Evolutionary conservation across 768 basidiomycete genomes (phyloP), one percentile per base, ranked within the genome.

Genomic region (Tricholoma saponaceum): DNA sequence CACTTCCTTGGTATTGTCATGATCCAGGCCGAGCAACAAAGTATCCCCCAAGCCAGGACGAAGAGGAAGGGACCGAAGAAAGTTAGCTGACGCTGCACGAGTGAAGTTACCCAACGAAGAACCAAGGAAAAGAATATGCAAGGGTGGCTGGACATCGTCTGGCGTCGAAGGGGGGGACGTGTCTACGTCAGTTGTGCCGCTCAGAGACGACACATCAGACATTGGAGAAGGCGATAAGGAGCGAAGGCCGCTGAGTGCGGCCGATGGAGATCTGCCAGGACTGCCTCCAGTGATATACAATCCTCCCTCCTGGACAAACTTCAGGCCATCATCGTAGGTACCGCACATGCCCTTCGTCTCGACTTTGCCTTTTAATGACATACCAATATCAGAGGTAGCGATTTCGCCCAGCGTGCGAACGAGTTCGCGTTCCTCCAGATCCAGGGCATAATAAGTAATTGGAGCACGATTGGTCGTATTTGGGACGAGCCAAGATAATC

Each of bases 61-160:
- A 23, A 98, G 76, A 4, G 95, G 95, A 26, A 98, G 74, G 2
- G 84, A 83, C 6, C 78, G 78, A 52, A 99, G 81, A 72, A 99
- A 98, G 0, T 78, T 71, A 0, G 79, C 80, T 8, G 87, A 90
- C 22, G 81, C 87, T 4, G 76, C 75, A 12, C 93, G 82, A 5
- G 77, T 65, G 70, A 98, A 98, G 75, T 98, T 98, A 6, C 95
- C 97, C 6, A 98, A 69, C 0, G 92, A 92, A 0, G 91, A 95
- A 0, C 96, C 97, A 16, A 98, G 76, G 76, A 97, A 98, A 59
- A 98, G 76, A 54, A 98, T 75, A 66, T 97, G 95, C 30, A 93
- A 70, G 13, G 90, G 86, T 2, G 74, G 70, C 46, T 74, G 69
- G 20, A 66, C 63, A 23, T 70, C 71, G 20, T 78, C 82, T 41